These are phyloP conservation scores for Phaeosphaeria sp. DNA, from an alignment of 2,329 filamentous ascomycete species.

Conservation along the genomic window DNA sequence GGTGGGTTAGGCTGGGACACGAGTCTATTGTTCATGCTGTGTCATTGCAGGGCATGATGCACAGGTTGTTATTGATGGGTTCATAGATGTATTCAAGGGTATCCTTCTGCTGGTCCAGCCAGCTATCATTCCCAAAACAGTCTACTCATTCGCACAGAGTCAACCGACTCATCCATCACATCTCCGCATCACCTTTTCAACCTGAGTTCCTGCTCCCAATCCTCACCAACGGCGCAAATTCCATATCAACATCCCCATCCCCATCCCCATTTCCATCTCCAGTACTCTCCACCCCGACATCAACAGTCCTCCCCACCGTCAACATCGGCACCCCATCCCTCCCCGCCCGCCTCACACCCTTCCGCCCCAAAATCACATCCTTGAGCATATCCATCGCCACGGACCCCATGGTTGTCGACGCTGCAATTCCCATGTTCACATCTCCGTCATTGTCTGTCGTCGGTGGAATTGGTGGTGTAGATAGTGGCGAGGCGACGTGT, in stretches of 20 bases:
- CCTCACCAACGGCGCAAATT: constrained; percentile 24
- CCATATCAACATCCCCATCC: constrained; percentile 1
- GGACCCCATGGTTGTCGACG: neutral
- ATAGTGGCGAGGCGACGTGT: neutral
- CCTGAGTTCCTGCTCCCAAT: constrained; percentile 17
- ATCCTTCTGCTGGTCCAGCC: neutral
- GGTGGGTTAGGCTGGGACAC: neutral
- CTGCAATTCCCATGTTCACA: constrained; percentile 3
- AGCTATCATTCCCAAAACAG: neutral
- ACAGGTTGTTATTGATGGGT: neutral
- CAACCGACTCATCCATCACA: neutral
- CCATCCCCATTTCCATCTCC: neutral
- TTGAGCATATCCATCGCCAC: constrained; percentile 6
- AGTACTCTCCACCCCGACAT: constrained; percentile 7
- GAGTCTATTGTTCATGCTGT: no score
- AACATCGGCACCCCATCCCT: neutral
- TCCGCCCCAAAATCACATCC: constrained; percentile 1
- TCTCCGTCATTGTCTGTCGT: constrained; percentile 9
- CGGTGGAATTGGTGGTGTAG: neutral
- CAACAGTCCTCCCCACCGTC: neutral
- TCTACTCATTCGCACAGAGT: neutral
- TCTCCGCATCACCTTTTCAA: neutral
- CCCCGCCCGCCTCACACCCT: neutral
- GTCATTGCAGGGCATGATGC: neutral
- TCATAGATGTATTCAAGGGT: neutral